Base-by-base conservation (phyloP, 202 grass and related monocot species). In the Miscanthus sacchariflorus region DNA sequence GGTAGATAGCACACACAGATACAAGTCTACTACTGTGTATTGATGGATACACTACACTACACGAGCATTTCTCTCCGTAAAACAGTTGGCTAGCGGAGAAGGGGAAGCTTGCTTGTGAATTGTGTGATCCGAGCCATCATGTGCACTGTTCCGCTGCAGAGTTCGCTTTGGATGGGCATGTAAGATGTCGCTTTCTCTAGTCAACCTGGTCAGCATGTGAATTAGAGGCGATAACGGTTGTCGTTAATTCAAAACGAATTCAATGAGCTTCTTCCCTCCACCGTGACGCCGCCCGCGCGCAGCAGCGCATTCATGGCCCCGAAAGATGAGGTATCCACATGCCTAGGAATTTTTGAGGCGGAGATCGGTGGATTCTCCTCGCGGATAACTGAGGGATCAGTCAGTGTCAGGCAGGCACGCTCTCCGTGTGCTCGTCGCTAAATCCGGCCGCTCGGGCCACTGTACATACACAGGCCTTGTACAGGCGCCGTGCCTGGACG, bases 291-390 rank as follows among this genome's bases (percentile, higher is more conserved):
- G 67, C 28, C 7, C 7, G 30, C 19, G 0, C 23, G 4, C 64
- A 24, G 59, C 59, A 74, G 3, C 72, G 5, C 72, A 74, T 48
- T 74, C 72, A 74, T 49, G 72, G n/a, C 13, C 43, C 42, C 72
- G 72, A 48, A 74, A 74, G 72, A 4, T 46, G 43, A 27, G 21
- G 1, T 11, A 1, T 8, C 21, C 71, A 24, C 42, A 7, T 27
- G 2, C 72, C 72, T 3, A 74, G 9, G 4, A 71, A 12, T 9
- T 70, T 13, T 42, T 39, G 38, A 1, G 38, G 38, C 70, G 9
- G 70, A 72, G 70, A 72, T 72, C 3, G 59, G 4, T 12, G 59
- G 59, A 64, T 64, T 64, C 0, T 64, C 19, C 6, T 58, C 54
- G 18, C 17, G 17, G 13, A 19, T 56, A 58, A 58, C 54, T 9